Evolutionary conservation across 2,329 filamentous ascomycete species (phyloP).

Genomic region (Ceratocystis smalleyi): DNA sequence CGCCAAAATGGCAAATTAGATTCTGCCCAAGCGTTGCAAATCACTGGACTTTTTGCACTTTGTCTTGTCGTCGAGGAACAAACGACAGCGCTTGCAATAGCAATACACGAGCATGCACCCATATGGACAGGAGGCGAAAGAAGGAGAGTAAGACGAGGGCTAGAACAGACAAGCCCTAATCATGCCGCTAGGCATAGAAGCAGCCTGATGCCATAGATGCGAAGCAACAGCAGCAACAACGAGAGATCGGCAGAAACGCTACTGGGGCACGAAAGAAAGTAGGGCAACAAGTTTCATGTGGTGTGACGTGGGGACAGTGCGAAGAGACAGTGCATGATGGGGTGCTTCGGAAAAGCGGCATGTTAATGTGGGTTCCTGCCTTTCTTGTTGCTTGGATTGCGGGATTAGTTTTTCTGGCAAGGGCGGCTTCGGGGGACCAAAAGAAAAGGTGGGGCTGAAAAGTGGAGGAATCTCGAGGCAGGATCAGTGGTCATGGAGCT

Average conservation of each 20-base stretch:
- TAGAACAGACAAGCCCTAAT: too few species aligned
- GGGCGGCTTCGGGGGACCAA: neutral
- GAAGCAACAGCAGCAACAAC: neutral
- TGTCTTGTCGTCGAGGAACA: neutral
- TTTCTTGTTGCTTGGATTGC: neutral
- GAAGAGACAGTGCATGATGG: neutral
- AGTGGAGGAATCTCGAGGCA: neutral
- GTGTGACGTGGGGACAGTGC: neutral
- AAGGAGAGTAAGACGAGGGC: too few species aligned
- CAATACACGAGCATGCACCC: too few species aligned
- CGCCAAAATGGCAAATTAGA: neutral
- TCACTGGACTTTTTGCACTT: neutral
- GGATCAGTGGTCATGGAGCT: neutral
- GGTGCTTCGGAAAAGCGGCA: slow-evolving; percentile 2
- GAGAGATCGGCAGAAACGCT: neutral
- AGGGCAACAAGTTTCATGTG: neutral
- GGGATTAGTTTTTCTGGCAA: neutral
- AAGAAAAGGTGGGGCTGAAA: neutral
- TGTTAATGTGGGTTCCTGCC: neutral
- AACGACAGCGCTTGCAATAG: neutral
- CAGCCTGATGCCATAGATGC: too few species aligned
- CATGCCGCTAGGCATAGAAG: too few species aligned
- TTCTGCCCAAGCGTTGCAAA: neutral
- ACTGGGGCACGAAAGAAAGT: too few species aligned
- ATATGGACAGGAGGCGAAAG: too few species aligned